A percentile compares a stretch with the other conserved stretches of the same genome.
Evolutionary conservation across 2,329 filamentous ascomycete genomes (phyloP).

Genomic region (Septoria petroselini): DNA sequence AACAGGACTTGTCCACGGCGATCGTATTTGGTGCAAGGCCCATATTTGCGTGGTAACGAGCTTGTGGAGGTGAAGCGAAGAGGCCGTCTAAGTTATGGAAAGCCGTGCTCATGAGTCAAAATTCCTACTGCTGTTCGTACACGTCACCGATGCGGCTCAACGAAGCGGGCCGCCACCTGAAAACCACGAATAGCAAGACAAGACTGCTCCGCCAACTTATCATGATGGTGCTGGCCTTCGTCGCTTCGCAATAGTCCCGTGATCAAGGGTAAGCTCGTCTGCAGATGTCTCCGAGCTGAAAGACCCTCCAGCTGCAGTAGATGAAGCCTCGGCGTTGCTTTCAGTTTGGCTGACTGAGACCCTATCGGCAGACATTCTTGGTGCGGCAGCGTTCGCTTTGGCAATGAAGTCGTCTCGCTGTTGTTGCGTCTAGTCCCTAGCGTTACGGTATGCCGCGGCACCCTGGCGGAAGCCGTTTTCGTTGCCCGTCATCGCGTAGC

Average conservation of each 20-base stretch:
- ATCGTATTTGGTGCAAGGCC: no score
- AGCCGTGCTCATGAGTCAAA: no score
- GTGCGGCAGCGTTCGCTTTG: slow-evolving; percentile 1
- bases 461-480: slow-evolving; percentile 22
- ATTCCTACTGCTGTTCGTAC: no score
- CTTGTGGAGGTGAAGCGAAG: no score
- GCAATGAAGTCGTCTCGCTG: slow-evolving; percentile 26
- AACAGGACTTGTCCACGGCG: no score
- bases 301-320: neutral
- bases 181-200: no score
- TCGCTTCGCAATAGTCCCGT: neutral
- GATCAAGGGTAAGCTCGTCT: neutral
- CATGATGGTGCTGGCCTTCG: no score
- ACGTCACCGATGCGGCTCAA: no score
- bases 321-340: neutral
- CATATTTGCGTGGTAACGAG: no score
- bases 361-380: neutral
- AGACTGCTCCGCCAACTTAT: no score
- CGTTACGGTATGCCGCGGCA: slow-evolving; percentile 26
- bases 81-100: no score
- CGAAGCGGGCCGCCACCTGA: no score
- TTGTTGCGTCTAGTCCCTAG: slow-evolving; percentile 26
- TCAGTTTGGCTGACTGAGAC: neutral
- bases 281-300: neutral
- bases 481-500: slow-evolving; percentile 23